These are phyloP conservation scores for Verticillium tricorpus DNA, from an alignment of 2,329 filamentous ascomycete genomes.

Conservation along the genomic window DNA sequence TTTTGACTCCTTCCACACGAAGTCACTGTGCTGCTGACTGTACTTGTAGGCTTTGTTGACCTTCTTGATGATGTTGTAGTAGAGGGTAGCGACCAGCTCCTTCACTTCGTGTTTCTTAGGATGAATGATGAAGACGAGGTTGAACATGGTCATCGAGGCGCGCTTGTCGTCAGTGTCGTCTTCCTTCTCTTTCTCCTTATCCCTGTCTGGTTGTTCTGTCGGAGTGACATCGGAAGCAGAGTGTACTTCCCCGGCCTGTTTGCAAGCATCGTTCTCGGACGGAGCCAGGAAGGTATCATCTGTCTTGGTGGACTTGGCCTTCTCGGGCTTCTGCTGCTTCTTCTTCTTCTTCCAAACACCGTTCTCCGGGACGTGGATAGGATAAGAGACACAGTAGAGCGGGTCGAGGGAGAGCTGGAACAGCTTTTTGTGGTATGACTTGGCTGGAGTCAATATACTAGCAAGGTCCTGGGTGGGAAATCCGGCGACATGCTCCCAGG, in stretches of 20 bases:
- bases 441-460: constrained; percentile 71
- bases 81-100: constrained; percentile 69
- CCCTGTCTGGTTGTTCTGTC: constrained; percentile 20
- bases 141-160: constrained; percentile 91
- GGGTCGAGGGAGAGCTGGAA: constrained; percentile 82
- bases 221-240: constrained; percentile 5
- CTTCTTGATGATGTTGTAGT: constrained; percentile 85
- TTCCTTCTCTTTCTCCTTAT: constrained; percentile 27
- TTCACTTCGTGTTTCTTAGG: constrained; percentile 75
- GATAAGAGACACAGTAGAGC: constrained; percentile 75
- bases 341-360: constrained; percentile 70
- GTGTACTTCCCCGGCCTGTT: constrained; percentile 22
- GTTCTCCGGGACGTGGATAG: constrained; percentile 75
- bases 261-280: constrained; percentile 14
- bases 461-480: constrained; percentile 74
- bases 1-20: constrained; percentile 88
- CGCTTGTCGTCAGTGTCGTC: constrained; percentile 56
- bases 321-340: constrained; percentile 32
- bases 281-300: constrained; percentile 22
- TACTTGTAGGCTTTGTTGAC: constrained; percentile 90
- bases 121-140: constrained; percentile 87
- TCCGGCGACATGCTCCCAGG: constrained; percentile 70
- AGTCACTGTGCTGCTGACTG: constrained; percentile 83
- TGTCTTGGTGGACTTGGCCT: constrained; percentile 12
- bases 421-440: constrained; percentile 72